Evolutionary conservation across 805 yeast genomes (phyloP), one percentile per base, ranked within the genome.

Genomic region (Clavispora vitiphila): DNA sequence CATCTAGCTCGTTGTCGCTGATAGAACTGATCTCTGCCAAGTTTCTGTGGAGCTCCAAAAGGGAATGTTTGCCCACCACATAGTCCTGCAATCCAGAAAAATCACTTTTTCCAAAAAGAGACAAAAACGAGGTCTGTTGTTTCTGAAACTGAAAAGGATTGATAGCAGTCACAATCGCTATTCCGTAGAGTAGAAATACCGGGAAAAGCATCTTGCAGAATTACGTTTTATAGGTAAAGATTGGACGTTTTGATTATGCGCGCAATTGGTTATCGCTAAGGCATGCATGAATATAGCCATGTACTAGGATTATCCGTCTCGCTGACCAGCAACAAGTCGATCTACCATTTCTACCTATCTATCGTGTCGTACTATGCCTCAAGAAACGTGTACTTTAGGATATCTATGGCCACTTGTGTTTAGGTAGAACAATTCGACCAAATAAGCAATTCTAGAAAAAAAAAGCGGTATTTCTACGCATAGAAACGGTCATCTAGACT

Each of bases 1-100:
- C 79, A 0, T 46, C 57, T 18, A 27, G 18, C 41, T 65, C 70
- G 26, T 54, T 45, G 22, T 49, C 43, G 23, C 54, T 47, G n/a
- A 62, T 47, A 5, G 67, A 62, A 4, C 48, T 46, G 38, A 54
- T 53, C 8, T 57, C 58, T 1, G 63, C 52, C 35, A 64, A 46
- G 9, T 39, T 41, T 39, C 54, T 53, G 49, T 64, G 69, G 22
- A 64, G 51, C 7, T 46, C 46, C 16, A 63, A 44, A 27, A 43
- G 39, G n/a, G 46, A 43, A 37, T 32, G 27, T 25, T 34, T 32
- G 23, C 34, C 39, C 8, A 39, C 43, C 12, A 34, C 38, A 23
- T 39, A 39, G 24, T 43, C 46, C 1, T 36, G 26, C 27, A 43
- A 39, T 12, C 27, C 15, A 10, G 32, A 29, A 8, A 15, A 10